phyloP scores from a whole-genome alignment of 2,329 filamentous ascomycete species.

The Talaromyces albobiverticillius region DNA sequence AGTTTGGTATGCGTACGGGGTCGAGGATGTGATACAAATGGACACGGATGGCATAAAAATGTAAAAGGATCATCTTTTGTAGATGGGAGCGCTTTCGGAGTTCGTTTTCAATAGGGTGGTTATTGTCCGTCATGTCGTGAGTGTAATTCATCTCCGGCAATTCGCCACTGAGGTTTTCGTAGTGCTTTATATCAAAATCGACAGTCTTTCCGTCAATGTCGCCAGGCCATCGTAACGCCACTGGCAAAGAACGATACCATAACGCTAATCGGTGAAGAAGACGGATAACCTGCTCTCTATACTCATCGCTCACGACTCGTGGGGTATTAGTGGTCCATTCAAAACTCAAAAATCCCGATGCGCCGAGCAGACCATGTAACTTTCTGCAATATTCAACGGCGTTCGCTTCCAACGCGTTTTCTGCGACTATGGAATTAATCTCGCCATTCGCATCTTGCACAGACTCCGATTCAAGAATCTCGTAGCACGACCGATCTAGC shows the following conservation, averaged over 20 bases:
- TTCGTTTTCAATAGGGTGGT: neutral
- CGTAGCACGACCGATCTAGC: neutral
- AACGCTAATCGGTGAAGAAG: neutral
- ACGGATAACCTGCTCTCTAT: neutral
- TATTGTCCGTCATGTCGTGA: neutral
- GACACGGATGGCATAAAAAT: slow-evolving; percentile 1
- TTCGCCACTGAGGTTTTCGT: neutral
- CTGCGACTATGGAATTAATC: neutral
- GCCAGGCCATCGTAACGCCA: neutral
- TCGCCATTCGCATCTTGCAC: neutral
- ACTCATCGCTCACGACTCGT: neutral
- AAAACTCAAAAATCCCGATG: neutral
- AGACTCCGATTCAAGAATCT: neutral
- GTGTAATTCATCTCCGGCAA: neutral
- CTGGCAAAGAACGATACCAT: slow-evolving; percentile 1
- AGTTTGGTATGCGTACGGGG: neutral
- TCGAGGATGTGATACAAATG: slow-evolving; percentile 3
- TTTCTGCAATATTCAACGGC: slow-evolving; percentile 1
- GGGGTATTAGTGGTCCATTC: slow-evolving; percentile 2
- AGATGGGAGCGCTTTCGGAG: neutral
- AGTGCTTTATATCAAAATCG: neutral
- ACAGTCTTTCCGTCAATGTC: neutral
- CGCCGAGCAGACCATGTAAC: neutral
- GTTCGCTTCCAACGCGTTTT: neutral
- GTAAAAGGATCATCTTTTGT: slow-evolving; percentile 2